A percentile compares a stretch with the other conserved stretches of the same genome.
Evolutionary conservation across 2,329 filamentous ascomycete genomes (phyloP).

Genomic region (Camillea tinctor): DNA sequence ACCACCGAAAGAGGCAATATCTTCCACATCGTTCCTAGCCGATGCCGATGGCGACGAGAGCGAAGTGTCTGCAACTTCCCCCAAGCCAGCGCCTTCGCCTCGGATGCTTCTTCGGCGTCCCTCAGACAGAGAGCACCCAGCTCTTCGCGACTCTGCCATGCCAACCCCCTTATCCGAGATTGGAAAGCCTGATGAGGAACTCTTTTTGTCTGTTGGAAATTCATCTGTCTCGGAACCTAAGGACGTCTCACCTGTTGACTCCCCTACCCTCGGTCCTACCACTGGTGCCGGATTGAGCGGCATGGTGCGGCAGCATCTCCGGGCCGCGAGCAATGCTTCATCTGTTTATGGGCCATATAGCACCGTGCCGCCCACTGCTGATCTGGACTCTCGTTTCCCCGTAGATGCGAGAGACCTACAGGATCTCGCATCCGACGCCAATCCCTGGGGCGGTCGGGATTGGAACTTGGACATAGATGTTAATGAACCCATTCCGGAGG

Average conservation of each 20-base stretch:
- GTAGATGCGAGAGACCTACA: conserved; percentile 29
- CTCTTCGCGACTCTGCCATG: conserved; percentile 46
- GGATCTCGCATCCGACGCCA: conserved; percentile 36
- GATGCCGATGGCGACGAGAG: conserved; percentile 44
- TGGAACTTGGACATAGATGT: conserved; percentile 29
- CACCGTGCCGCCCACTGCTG: conserved; percentile 39
- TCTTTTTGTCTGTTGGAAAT: conserved; percentile 26
- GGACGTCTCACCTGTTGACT: conserved; percentile 53
- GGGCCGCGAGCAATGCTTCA: conserved; percentile 77
- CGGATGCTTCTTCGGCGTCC: conserved; percentile 46
- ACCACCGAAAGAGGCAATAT: conserved; percentile 33
- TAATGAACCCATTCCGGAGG: conserved; percentile 25
- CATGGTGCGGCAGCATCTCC: conserved; percentile 80
- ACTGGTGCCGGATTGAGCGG: conserved; percentile 66
- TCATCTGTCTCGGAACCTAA: conserved; percentile 22
- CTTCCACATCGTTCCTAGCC: conserved; percentile 42
- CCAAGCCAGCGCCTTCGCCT: conserved; percentile 28
- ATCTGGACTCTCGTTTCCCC: conserved; percentile 39
- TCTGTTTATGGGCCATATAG: conserved; percentile 61
- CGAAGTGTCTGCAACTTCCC: conserved; percentile 28
- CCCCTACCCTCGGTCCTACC: conserved; percentile 72
- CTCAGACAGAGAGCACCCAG: conserved; percentile 54
- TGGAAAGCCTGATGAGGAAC: conserved; percentile 31
- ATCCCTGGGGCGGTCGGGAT: conserved; percentile 43
- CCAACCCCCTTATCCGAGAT: conserved; percentile 43